phyloP scores from a whole-genome alignment of 768 basidiomycete genomes.

The Collybia nuda region DNA sequence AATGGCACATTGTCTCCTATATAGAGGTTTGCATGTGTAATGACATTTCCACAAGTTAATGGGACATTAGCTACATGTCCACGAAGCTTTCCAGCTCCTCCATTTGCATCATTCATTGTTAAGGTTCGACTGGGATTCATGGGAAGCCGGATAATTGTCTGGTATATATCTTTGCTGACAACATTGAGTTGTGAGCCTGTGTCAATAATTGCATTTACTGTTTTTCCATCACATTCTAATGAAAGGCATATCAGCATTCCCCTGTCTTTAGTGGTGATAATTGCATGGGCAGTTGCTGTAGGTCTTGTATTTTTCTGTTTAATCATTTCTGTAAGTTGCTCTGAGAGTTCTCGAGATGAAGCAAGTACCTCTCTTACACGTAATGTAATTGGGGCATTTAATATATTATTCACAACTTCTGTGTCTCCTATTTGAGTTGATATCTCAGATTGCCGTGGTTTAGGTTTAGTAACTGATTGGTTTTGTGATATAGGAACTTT shows the following conservation, averaged over 20 bases:
- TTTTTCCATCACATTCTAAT: neutral
- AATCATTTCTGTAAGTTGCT: neutral
- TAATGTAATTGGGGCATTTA: neutral
- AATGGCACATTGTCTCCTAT: neutral
- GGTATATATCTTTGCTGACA: neutral
- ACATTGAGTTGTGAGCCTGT: neutral
- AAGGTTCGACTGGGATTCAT: neutral
- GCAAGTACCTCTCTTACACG: neutral
- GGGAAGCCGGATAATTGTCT: neutral
- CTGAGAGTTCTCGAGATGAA: neutral
- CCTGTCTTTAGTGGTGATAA: neutral
- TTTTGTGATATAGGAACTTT: neutral
- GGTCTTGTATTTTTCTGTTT: neutral
- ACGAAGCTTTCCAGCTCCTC: neutral
- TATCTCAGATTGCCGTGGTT: neutral
- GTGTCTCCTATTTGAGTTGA: neutral
- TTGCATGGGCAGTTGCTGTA: neutral
- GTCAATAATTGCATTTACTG: neutral
- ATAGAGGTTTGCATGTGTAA: neutral
- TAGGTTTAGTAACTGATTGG: neutral
- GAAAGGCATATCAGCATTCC: neutral
- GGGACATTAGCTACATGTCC: neutral
- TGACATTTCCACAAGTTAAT: neutral
- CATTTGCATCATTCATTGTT: conserved; percentile 2
- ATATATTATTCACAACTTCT: neutral